phyloP scores from a whole-genome alignment of 805 yeast genomes.

The Teunomyces atbi region DNA sequence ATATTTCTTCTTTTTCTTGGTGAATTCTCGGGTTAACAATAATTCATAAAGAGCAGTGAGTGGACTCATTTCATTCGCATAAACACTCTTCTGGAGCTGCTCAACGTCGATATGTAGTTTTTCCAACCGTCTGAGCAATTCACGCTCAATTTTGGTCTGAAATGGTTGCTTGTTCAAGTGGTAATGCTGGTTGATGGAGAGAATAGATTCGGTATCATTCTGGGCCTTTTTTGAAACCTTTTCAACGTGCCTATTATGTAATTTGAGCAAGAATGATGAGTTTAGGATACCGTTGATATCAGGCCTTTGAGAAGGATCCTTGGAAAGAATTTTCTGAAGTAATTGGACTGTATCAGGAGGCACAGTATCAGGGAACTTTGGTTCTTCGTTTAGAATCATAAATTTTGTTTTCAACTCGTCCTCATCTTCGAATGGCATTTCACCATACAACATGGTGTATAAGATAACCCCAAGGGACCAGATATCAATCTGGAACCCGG shows the following conservation, averaged over 20 bases:
- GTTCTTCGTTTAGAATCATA: slow-evolving; percentile 65
- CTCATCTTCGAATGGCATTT: slow-evolving; percentile 90
- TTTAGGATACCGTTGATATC: slow-evolving; percentile 35
- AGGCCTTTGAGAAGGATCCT: slow-evolving; percentile 67
- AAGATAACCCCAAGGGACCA: slow-evolving; percentile 93
- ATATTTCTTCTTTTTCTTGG: slow-evolving; percentile 31
- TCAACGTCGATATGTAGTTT: slow-evolving; percentile 65
- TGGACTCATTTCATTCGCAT: slow-evolving; percentile 62
- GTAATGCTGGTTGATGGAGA: slow-evolving; percentile 41
- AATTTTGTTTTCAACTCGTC: slow-evolving; percentile 60
- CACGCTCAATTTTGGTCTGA: slow-evolving; percentile 59
- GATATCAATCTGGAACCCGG: slow-evolving; percentile 78
- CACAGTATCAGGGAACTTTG: slow-evolving; percentile 49
- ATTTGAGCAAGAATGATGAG: slow-evolving; percentile 33
- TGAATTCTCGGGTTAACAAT: slow-evolving; percentile 51
- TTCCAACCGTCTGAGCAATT: slow-evolving; percentile 56
- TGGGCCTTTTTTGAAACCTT: slow-evolving; percentile 14
- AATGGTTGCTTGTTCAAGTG: slow-evolving; percentile 40
- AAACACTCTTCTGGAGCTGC: slow-evolving; percentile 55
- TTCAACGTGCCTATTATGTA: slow-evolving; percentile 26
- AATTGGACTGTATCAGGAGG: slow-evolving; percentile 52
- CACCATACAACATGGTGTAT: slow-evolving; percentile 80
- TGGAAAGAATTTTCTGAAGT: slow-evolving; percentile 54
- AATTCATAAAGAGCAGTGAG: slow-evolving; percentile 75
- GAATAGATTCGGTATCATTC: slow-evolving; percentile 34